A percentile compares a stretch with the other conserved stretches of the same genome.
Conservation (phyloP, 164 flowering plant species). For the Annona cherimola region DNA sequence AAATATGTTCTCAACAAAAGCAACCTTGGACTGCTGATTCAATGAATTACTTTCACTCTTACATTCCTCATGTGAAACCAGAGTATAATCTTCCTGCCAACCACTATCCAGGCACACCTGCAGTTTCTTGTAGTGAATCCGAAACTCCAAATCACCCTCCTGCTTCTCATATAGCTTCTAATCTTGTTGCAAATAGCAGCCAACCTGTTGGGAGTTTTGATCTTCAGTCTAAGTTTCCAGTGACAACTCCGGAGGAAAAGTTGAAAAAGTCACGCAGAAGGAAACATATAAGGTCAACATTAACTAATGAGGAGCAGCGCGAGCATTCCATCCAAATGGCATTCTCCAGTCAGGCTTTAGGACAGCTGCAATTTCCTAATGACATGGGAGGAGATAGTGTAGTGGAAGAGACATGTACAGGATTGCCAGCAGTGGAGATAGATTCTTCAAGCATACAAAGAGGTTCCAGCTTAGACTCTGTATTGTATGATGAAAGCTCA, state of each 20-base stretch:
- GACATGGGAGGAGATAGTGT: conserved; percentile 41
- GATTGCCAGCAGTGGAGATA: conserved; percentile 26
- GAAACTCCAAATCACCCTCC: conserved; percentile 25
- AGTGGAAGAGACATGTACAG: conserved; percentile 21
- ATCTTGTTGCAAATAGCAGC: conserved; percentile 34
- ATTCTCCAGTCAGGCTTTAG: conserved; percentile 13
- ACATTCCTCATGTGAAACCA: conserved; percentile 17
- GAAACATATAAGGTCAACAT: conserved; percentile 19
- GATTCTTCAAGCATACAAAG: conserved; percentile 51
- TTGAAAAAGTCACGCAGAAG: conserved; percentile 14
- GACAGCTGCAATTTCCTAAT: conserved; percentile 11
- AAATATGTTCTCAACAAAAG: conserved; percentile 1
- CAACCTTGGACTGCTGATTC: conserved; percentile 21
- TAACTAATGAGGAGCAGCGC: conserved; percentile 12
- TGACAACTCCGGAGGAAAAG: conserved; percentile 19
- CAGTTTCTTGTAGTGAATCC: conserved; percentile 23
- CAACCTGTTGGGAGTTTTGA: conserved; percentile 29
- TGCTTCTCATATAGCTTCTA: conserved; percentile 29
- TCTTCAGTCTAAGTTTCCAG: conserved; percentile 23
- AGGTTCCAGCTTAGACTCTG: conserved; percentile 50
- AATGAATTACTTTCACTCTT: conserved; percentile 21
- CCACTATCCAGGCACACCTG: conserved; percentile 28
- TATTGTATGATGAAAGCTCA: conserved; percentile 43
- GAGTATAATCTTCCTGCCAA: conserved; percentile 27
- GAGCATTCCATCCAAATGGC: conserved; percentile 13